phyloP scores from a whole-genome alignment of 768 basidiomycete genomes.

The Tricholoma saponaceum region DNA sequence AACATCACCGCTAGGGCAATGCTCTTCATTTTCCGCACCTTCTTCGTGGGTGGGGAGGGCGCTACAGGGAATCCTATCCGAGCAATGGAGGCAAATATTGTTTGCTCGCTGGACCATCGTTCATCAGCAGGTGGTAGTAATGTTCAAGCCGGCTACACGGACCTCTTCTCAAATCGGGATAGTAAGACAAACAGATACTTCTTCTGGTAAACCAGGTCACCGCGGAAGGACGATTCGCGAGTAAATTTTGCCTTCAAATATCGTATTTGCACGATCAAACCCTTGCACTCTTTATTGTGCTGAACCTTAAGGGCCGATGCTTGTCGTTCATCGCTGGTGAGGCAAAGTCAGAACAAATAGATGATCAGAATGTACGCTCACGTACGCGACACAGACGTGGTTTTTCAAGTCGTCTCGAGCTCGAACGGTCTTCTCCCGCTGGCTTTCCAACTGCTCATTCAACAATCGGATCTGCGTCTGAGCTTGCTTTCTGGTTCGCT shows the following conservation, averaged over 20 bases:
- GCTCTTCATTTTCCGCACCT: constrained; percentile 50
- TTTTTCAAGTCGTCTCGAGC: constrained; percentile 44
- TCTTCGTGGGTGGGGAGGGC: constrained; percentile 32
- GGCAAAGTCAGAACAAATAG: constrained; percentile 3
- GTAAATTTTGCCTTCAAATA: constrained; percentile 92
- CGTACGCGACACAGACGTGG: constrained; percentile 62
- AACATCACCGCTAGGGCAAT: constrained; percentile 60
- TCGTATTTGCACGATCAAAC: constrained; percentile 83
- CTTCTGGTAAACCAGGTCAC: constrained; percentile 82
- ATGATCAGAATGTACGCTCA: constrained; percentile 5
- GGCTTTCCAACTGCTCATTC: constrained; percentile 59
- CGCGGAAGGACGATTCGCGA: constrained; percentile 77
- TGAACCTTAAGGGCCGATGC: constrained; percentile 52
- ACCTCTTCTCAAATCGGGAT: constrained; percentile 69
- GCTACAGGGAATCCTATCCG: constrained; percentile 63
- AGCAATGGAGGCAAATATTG: constrained; percentile 72
- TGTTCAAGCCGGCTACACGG: constrained; percentile 16
- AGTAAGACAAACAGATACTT: constrained; percentile 78
- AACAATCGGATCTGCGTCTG: constrained; percentile 62
- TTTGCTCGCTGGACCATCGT: constrained; percentile 49
- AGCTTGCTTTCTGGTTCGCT: constrained; percentile 63
- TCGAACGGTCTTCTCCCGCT: constrained; percentile 44
- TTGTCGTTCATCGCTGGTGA: constrained; percentile 47
- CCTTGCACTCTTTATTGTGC: constrained; percentile 87
- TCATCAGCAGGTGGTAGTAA: background rate